A percentile compares a stretch with the other conserved stretches of the same genome.
Evolutionary conservation across 495 filamentous ascomycete species (phyloP).

Genomic region (Aspergillus ostianus): DNA sequence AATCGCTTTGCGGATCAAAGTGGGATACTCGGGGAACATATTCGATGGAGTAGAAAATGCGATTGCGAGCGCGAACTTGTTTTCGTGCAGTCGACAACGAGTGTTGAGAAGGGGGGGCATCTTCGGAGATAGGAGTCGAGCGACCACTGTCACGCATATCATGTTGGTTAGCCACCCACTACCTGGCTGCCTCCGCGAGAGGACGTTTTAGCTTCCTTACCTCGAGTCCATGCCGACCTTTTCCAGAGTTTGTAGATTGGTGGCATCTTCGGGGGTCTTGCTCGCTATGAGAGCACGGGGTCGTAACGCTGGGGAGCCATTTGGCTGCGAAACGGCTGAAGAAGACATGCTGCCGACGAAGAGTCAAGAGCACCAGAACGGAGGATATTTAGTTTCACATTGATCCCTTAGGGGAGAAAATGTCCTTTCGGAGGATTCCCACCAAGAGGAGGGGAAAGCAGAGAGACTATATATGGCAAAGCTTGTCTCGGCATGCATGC

Average conservation of each 20-base stretch:
- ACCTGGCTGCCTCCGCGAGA: not conserved
- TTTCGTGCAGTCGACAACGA: constrained; percentile 82
- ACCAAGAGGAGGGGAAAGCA: not conserved
- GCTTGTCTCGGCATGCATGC: not conserved
- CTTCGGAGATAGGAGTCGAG: constrained; percentile 83
- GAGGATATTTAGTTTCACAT: constrained; percentile 23
- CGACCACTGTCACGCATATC: constrained; percentile 57
- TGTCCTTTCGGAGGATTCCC: not conserved
- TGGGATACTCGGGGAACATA: constrained; percentile 92
- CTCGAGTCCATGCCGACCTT: constrained; percentile 31
- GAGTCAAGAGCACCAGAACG: constrained; percentile 13
- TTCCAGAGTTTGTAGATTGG: constrained; percentile 24
- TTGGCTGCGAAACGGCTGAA: constrained; percentile 27
- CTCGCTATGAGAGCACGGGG: constrained; percentile 30
- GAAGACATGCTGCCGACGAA: constrained; percentile 32
- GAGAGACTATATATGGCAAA: not conserved
- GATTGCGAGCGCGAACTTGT: constrained; percentile 78
- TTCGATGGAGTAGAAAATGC: constrained; percentile 93
- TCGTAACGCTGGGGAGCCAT: constrained; percentile 31
- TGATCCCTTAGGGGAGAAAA: constrained; percentile 7
- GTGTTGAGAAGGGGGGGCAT: constrained; percentile 86
- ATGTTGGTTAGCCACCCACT: not conserved
- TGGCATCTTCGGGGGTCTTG: constrained; percentile 25
- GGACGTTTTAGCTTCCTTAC: constrained; percentile 12
- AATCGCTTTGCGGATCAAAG: constrained; percentile 90